These are phyloP conservation scores for Falciphora oryzae DNA, from an alignment of 2,329 filamentous ascomycete genomes.

Conservation along the genomic window DNA sequence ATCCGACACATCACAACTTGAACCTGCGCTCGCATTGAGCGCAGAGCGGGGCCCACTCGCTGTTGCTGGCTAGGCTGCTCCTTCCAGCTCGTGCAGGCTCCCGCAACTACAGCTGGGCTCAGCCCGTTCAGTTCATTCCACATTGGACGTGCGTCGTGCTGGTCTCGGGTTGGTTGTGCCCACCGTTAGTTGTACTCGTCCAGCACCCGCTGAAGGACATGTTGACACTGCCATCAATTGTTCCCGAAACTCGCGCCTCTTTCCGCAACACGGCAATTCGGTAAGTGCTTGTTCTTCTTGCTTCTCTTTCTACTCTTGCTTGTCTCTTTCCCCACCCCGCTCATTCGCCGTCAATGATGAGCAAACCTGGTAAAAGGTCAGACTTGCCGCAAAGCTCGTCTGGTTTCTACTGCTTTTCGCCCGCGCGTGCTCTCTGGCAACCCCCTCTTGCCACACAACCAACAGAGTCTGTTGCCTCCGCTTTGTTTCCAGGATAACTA, in stretches of 20 bases:
- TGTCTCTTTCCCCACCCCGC: not conserved
- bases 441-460: conserved; percentile 18
- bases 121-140: not conserved
- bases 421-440: conserved; percentile 14
- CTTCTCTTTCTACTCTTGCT: not conserved
- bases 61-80: not conserved
- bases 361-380: conserved; percentile 41
- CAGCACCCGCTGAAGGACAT: not conserved
- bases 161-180: not conserved
- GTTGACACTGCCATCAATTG: not conserved
- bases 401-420: conserved; percentile 29
- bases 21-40: not conserved
- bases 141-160: not conserved
- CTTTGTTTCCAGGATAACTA: conserved; percentile 6
- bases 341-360: conserved; percentile 35
- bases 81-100: not conserved
- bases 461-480: conserved; percentile 8
- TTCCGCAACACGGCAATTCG: not conserved
- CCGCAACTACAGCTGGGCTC: not conserved
- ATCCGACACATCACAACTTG: no score
- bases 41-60: not conserved
- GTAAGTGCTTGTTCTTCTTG: not conserved
- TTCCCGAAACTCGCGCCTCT: not conserved
- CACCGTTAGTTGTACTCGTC: not conserved
- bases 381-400: conserved; percentile 31